These are phyloP conservation scores for Chlorella sp. DNA, from an alignment of 139 green algal genomes.

Conservation along the genomic window DNA sequence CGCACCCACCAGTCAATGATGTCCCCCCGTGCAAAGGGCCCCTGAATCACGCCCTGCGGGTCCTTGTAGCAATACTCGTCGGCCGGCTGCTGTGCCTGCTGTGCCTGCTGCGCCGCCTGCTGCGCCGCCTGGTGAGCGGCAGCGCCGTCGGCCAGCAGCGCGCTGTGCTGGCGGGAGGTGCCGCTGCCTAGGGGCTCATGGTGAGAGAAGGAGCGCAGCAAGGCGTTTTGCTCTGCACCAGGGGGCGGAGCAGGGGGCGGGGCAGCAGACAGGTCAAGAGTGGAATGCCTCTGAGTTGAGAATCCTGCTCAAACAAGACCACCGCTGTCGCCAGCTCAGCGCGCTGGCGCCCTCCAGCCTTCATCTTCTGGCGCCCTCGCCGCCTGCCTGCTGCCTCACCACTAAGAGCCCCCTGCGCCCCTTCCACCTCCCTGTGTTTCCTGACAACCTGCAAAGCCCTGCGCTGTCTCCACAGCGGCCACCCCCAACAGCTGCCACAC, in stretches of 20 bases:
- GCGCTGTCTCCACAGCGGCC: no score
- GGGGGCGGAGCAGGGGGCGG: background rate
- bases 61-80: constrained; percentile 82
- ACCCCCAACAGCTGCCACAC: no score
- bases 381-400: background rate
- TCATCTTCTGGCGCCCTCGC: background rate
- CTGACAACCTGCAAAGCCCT: background rate
- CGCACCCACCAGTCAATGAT: constrained; percentile 82
- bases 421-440: background rate
- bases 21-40: constrained; percentile 78
- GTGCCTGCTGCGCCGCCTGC: background rate
- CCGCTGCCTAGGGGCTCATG: background rate
- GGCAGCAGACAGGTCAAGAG: background rate
- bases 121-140: background rate
- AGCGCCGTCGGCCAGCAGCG: constrained; percentile 10
- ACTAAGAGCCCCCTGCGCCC: background rate
- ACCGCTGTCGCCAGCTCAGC: background rate
- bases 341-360: background rate
- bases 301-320: background rate
- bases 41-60: constrained; percentile 74
- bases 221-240: constrained; percentile 26
- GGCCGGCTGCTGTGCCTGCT: constrained; percentile 14
- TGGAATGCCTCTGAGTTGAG: background rate
- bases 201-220: constrained; percentile 12
- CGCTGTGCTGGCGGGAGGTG: background rate